Conservation (phyloP, 2,329 filamentous ascomycete genomes). For the Fusarium sp. region DNA sequence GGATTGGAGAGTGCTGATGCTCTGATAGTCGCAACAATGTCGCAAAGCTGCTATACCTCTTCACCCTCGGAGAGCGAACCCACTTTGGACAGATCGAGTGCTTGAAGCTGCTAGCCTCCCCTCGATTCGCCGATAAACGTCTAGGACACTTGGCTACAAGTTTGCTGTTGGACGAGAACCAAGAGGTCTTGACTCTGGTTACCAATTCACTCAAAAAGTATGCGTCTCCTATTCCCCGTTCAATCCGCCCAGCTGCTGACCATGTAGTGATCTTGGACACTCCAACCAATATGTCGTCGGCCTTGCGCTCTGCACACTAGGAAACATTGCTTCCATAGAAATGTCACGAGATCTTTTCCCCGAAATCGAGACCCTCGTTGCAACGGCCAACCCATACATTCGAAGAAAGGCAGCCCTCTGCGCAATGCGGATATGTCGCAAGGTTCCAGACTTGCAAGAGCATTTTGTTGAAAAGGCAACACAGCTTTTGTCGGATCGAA, state of each 20-base stretch:
- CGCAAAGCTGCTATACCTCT: constrained; percentile 96
- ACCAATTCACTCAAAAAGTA: constrained; percentile 99
- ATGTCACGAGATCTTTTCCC: constrained; percentile 98
- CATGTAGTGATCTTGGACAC: constrained; percentile 86
- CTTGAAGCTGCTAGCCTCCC: constrained; percentile 94
- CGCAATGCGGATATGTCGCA: constrained; percentile 98
- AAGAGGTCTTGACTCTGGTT: constrained; percentile 95
- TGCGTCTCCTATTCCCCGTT: constrained; percentile 37
- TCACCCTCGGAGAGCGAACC: constrained; percentile 95
- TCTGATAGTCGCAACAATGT: constrained; percentile 90
- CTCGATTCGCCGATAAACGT: constrained; percentile 97
- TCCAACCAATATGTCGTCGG: constrained; percentile 99
- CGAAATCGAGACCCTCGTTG: constrained; percentile 91
- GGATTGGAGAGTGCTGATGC: constrained; percentile 26
- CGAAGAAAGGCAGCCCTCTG: constrained; percentile 97
- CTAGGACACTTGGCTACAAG: constrained; percentile 96
- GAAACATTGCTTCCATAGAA: constrained; percentile 97
- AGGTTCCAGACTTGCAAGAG: constrained; percentile 96
- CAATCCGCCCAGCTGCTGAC: constrained; percentile 29
- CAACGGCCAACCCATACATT: constrained; percentile 98
- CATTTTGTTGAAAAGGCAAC: constrained; percentile 97
- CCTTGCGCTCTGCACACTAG: constrained; percentile 92
- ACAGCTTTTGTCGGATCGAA: constrained; percentile 86
- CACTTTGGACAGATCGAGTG: constrained; percentile 99
- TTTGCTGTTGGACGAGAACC: constrained; percentile 95